Percentiles rank a stretch among this genome's conserved stretches.
These are phyloP conservation scores for Hemileccinum impolitum DNA, from an alignment of 768 basidiomycete genomes.

Conservation along the genomic window DNA sequence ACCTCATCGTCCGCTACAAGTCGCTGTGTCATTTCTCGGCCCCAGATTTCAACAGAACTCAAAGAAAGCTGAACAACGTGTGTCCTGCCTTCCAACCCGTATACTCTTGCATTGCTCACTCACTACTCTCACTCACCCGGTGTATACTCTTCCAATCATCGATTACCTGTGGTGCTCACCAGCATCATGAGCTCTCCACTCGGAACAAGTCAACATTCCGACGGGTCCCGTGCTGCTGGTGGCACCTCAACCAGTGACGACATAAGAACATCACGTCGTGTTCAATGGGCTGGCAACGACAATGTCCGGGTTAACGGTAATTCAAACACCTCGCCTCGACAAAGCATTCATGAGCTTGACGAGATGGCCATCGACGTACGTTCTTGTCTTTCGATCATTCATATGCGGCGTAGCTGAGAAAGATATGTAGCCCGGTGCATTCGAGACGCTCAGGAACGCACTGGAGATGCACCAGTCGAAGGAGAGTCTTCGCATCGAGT, in stretches of 20 bases:
- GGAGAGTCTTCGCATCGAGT: slow-evolving; percentile 3
- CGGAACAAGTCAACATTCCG: background rate
- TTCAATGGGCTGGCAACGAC: slow-evolving; percentile 47
- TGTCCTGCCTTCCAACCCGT: background rate
- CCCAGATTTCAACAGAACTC: background rate
- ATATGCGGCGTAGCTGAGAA: background rate
- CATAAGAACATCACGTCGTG: slow-evolving; percentile 46
- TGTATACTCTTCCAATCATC: background rate
- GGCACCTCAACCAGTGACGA: slow-evolving; percentile 25
- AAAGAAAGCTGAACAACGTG: slow-evolving; percentile 1
- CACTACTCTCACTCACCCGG: background rate
- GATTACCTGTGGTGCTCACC: slow-evolving; percentile 6
- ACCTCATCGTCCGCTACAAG: background rate
- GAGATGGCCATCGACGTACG: slow-evolving; percentile 54
- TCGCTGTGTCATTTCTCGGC: background rate
- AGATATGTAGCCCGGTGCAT: slow-evolving; percentile 41
- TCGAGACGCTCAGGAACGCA: slow-evolving; percentile 46
- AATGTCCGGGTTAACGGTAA: slow-evolving; percentile 10
- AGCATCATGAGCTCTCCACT: slow-evolving; percentile 20
- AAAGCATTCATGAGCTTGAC: slow-evolving; percentile 44
- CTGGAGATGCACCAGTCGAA: slow-evolving; percentile 47
- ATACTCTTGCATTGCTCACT: background rate
- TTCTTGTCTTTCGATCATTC: background rate
- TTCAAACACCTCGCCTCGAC: slow-evolving; percentile 5
- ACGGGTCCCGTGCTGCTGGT: slow-evolving; percentile 15